Evolutionary conservation across 1,284 basidiomycete genomes (phyloP).

Genomic region (Heliocybe sulcata): DNA sequence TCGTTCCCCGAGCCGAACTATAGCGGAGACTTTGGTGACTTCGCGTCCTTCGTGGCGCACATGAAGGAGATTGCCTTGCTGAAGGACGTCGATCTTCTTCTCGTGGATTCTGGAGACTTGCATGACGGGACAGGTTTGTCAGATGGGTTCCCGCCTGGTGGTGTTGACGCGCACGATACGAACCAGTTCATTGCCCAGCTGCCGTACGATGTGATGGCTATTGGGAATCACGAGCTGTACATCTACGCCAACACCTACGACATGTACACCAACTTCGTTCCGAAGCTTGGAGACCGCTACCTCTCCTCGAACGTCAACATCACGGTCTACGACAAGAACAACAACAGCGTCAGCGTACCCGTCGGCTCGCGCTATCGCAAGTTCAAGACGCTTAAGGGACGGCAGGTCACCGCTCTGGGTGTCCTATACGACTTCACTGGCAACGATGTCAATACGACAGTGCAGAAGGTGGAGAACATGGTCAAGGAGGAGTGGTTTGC

Average conservation of each 20-base stretch:
- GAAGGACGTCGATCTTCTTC: slow-evolving; percentile 61
- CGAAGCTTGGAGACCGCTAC: slow-evolving; percentile 67
- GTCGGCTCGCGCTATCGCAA: slow-evolving; percentile 66
- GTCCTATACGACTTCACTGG: slow-evolving; percentile 73
- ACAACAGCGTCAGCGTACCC: slow-evolving; percentile 44
- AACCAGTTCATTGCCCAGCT: slow-evolving; percentile 70
- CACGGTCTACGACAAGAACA: slow-evolving; percentile 50
- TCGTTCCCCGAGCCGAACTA: slow-evolving; percentile 73
- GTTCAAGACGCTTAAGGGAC: slow-evolving; percentile 73
- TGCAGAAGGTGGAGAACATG: slow-evolving; percentile 69
- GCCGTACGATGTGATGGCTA: slow-evolving; percentile 78
- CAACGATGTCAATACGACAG: slow-evolving; percentile 60
- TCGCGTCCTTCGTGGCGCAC: slow-evolving; percentile 73
- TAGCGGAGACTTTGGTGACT: slow-evolving; percentile 71
- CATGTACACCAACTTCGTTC: slow-evolving; percentile 72
- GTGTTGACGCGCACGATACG: slow-evolving; percentile 66
- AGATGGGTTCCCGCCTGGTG: slow-evolving; percentile 67
- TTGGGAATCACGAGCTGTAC: slow-evolving; percentile 87
- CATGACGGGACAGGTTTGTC: slow-evolving; percentile 78
- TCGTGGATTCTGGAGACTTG: slow-evolving; percentile 72
- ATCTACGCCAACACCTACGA: slow-evolving; percentile 70
- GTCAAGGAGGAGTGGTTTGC: slow-evolving; percentile 73
- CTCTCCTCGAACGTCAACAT: slow-evolving; percentile 84
- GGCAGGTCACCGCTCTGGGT: slow-evolving; percentile 72
- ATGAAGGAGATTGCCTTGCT: slow-evolving; percentile 71